These are phyloP conservation scores for Suhomyces kilbournensis DNA, from an alignment of 805 yeast species.

Conservation along the genomic window DNA sequence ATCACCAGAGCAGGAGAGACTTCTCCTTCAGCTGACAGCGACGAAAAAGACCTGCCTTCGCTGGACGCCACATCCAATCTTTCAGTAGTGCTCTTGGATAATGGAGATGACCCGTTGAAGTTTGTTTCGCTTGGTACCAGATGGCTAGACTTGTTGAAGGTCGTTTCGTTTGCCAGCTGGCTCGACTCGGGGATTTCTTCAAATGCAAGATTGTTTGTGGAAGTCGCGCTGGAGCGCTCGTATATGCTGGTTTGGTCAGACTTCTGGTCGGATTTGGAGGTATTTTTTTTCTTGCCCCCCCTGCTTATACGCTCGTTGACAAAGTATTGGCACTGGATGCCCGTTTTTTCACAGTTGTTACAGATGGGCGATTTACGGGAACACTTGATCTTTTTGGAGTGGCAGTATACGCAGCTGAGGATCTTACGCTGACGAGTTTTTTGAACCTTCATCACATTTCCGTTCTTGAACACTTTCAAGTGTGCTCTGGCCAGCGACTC, in stretches of 20 bases:
- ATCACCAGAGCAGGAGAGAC: not conserved
- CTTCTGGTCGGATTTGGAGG: not conserved
- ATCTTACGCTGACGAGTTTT: conserved; percentile 59
- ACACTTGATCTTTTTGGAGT: conserved; percentile 61
- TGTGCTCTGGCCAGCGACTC: not conserved
- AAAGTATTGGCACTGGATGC: conserved; percentile 52
- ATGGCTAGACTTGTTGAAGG: not conserved
- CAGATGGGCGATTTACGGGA: conserved; percentile 59
- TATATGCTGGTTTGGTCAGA: not conserved
- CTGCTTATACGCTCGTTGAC: conserved; percentile 54
- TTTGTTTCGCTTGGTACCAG: not conserved
- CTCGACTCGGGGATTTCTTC: not conserved
- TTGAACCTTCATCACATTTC: conserved; percentile 58
- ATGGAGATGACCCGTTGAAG: not conserved
- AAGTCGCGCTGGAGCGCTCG: not conserved
- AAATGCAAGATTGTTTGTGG: not conserved
- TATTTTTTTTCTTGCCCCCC: conserved; percentile 30
- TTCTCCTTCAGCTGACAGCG: not conserved
- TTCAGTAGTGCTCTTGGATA: not conserved
- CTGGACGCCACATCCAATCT: not conserved
- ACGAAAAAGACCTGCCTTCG: not conserved
- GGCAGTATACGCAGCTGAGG: conserved; percentile 56
- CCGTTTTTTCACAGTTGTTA: conserved; percentile 47
- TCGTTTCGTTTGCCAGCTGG: not conserved
- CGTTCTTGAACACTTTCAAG: conserved; percentile 41